phyloP scores from a whole-genome alignment of 2,329 filamentous ascomycete species.

The Trichoderma cornu-damae region DNA sequence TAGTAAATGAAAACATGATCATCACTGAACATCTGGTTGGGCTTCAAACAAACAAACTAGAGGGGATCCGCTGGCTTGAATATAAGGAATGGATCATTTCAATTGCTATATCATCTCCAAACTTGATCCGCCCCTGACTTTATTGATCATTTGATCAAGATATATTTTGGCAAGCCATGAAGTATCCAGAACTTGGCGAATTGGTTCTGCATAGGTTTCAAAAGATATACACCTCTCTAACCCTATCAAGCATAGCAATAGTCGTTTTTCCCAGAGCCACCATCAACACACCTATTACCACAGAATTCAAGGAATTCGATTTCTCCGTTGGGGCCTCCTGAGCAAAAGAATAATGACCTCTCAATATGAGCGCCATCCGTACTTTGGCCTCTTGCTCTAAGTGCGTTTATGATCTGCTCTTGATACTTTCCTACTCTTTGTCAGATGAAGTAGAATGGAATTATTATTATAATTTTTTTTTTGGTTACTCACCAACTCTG shows the following conservation, averaged over 20 bases:
- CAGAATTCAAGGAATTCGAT: not conserved
- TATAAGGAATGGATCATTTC: not conserved
- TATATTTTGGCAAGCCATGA: too few relatives aligned
- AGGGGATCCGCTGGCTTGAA: conserved; percentile 1
- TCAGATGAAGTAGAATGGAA: not conserved
- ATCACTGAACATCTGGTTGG: conserved; percentile 11
- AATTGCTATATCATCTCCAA: too few relatives aligned
- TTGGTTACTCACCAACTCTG: not conserved
- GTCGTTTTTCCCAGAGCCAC: not conserved
- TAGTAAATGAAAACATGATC: not conserved
- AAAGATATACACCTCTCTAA: too few relatives aligned
- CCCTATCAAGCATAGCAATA: not conserved
- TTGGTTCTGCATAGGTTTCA: too few relatives aligned
- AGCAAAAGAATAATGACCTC: not conserved
- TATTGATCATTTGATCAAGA: too few relatives aligned
- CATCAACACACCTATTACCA: not conserved
- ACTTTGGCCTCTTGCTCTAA: not conserved
- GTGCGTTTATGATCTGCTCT: not conserved
- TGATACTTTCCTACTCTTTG: not conserved
- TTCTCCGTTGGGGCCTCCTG: not conserved
- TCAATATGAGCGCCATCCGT: not conserved
- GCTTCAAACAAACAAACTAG: not conserved
- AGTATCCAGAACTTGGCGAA: too few relatives aligned
- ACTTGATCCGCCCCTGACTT: too few relatives aligned
- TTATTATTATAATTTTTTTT: not conserved